Evolutionary conservation across 305 asterid species (phyloP).

Genomic region (Fraxinus platypoda): DNA sequence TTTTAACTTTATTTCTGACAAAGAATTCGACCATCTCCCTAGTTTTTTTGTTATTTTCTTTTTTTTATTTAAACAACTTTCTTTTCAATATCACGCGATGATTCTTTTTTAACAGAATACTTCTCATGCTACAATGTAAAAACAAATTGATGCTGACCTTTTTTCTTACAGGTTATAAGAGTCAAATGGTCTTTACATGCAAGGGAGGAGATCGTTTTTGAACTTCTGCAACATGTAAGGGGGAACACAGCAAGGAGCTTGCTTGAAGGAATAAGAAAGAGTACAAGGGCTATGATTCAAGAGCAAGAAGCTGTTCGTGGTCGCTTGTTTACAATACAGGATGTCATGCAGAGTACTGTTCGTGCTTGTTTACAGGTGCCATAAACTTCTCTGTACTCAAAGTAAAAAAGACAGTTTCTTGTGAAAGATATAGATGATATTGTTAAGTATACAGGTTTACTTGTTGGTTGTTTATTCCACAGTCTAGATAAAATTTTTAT

Average conservation of each 20-base stretch:
- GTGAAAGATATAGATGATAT: background rate
- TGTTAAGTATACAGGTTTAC: background rate
- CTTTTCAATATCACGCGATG: background rate
- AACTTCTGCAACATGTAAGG: slow-evolving; percentile 40
- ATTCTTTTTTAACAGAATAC: background rate
- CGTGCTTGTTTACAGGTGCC: slow-evolving; percentile 47
- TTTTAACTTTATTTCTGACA: background rate
- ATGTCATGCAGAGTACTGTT: slow-evolving; percentile 46
- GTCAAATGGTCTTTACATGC: slow-evolving; percentile 53
- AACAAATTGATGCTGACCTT: background rate
- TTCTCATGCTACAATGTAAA: background rate
- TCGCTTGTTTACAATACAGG: slow-evolving; percentile 44
- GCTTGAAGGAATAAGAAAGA: slow-evolving; percentile 35
- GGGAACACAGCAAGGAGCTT: slow-evolving; percentile 32
- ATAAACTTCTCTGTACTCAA: background rate
- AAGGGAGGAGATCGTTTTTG: slow-evolving; percentile 49
- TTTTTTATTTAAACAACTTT: background rate
- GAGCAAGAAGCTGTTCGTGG: slow-evolving; percentile 54
- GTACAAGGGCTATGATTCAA: slow-evolving; percentile 46
- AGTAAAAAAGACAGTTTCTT: background rate
- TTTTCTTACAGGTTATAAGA: slow-evolving; percentile 37
- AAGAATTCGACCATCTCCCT: background rate
- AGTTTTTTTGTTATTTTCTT: background rate
- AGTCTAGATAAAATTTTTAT: background rate
- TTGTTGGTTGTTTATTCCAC: background rate